phyloP scores from a whole-genome alignment of 371 early-diverging fungal species.

The Apophysomyces elegans region DNA sequence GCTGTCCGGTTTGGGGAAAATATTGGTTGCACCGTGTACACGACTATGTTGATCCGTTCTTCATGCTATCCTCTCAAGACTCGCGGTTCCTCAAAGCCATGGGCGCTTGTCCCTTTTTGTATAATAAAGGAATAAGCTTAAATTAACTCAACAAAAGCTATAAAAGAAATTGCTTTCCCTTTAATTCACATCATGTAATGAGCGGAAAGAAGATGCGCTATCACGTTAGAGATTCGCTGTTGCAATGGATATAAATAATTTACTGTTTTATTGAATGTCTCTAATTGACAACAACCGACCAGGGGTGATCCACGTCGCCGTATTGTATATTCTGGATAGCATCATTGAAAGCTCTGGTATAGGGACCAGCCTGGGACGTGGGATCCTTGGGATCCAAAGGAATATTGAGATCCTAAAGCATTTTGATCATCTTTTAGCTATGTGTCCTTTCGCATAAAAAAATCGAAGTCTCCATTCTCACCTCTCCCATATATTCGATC shows the following conservation, averaged over 20 bases:
- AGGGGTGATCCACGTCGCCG: conserved; percentile 79
- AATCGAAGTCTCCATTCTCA: neutral
- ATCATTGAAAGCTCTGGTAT: conserved; percentile 85
- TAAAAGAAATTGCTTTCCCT: no score
- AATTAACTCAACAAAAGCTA: no score
- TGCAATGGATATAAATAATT: neutral
- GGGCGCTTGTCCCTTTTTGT: no score
- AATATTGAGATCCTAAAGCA: conserved; percentile 62
- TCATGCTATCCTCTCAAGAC: no score
- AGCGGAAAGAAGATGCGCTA: no score
- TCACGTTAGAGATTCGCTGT: neutral
- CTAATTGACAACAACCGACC: conserved; percentile 70
- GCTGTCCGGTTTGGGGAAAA: no score
- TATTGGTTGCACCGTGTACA: no score
- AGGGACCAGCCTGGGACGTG: conserved; percentile 85
- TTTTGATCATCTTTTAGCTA: neutral
- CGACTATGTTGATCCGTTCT: no score
- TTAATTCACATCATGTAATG: no score
- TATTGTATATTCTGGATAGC: conserved; percentile 94
- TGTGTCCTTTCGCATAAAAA: neutral
- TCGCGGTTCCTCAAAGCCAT: no score
- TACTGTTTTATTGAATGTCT: neutral
- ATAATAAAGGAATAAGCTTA: no score
- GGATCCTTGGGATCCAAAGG: conserved; percentile 90
- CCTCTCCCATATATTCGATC: conserved; percentile 71